Percentiles rank a stretch among this genome's conserved stretches.
phyloP scores from a whole-genome alignment of 129 eudicot genomes.

The Lactuca sativa region DNA sequence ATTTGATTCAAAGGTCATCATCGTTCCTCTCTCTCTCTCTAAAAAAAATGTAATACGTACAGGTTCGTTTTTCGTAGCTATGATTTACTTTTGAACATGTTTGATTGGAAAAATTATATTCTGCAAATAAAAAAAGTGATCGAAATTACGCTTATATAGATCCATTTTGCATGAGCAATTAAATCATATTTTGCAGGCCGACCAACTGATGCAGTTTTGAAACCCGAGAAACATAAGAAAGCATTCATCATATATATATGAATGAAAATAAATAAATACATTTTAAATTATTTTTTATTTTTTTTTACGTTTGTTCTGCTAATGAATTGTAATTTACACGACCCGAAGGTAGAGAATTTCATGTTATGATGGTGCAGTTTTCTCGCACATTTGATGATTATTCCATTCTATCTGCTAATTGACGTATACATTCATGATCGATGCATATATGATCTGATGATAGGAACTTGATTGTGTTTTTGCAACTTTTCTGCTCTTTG shows the following conservation, averaged over 20 bases:
- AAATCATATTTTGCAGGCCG: too few relatives aligned
- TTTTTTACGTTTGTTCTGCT: not conserved
- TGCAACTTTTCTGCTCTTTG: not conserved
- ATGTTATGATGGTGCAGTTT: not conserved
- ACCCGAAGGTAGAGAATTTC: not conserved
- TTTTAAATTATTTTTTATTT: not conserved
- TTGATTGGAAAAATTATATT: not conserved
- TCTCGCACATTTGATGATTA: not conserved
- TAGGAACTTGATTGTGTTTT: not conserved
- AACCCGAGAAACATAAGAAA: not conserved
- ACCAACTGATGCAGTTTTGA: too few relatives aligned
- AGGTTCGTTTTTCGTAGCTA: too few relatives aligned
- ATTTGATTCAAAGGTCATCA: conserved; percentile 10
- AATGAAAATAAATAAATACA: not conserved
- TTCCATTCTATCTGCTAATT: not conserved
- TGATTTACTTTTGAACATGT: too few relatives aligned
- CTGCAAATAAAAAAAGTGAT: not conserved
- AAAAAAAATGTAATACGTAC: not conserved
- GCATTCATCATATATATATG: not conserved
- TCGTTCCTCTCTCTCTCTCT: not conserved
- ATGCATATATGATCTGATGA: too few relatives aligned
- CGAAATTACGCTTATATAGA: not conserved
- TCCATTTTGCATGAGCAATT: not conserved
- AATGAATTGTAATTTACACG: not conserved
- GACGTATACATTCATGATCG: not conserved